A percentile compares a stretch with the other conserved stretches of the same genome.
Evolutionary conservation across 2,329 filamentous ascomycete genomes (phyloP).

Genomic region (Alternaria triticimaculans): DNA sequence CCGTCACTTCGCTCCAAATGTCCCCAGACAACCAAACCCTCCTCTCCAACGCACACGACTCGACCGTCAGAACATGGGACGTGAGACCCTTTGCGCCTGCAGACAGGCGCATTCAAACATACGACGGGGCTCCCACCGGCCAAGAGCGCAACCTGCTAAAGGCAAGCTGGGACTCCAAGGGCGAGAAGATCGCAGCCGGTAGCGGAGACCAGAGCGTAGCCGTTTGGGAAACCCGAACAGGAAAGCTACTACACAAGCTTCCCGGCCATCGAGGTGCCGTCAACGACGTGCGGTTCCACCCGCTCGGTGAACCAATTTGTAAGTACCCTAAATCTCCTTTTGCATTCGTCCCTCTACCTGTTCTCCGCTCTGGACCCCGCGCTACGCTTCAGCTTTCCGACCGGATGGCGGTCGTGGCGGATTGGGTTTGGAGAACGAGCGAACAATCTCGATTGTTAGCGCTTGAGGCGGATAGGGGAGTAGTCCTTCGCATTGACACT

Average conservation of each 20-base stretch:
- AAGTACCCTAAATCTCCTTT: constrained; percentile 54
- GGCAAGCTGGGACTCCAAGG: constrained; percentile 86
- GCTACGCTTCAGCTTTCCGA: background rate
- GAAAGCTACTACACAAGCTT: constrained; percentile 91
- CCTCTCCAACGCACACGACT: constrained; percentile 91
- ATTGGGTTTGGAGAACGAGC: background rate
- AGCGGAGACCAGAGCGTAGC: constrained; percentile 90
- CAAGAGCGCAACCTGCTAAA: constrained; percentile 90
- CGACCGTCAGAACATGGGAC: constrained; percentile 94
- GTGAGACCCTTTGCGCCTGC: constrained; percentile 91
- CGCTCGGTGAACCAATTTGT: constrained; percentile 85
- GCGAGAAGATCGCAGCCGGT: constrained; percentile 86
- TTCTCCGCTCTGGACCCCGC: background rate
- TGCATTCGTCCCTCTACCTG: background rate
- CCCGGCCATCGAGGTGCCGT: constrained; percentile 95
- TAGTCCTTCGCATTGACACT: constrained; percentile 9
- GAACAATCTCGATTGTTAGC: background rate
- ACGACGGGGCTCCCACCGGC: constrained; percentile 87
- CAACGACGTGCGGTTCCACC: constrained; percentile 91
- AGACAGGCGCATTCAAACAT: constrained; percentile 83
- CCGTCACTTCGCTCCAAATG: constrained; percentile 86
- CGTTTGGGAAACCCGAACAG: constrained; percentile 87
- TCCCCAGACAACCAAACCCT: constrained; percentile 92
- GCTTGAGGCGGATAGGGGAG: background rate
- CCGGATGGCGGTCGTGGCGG: background rate